Conservation (phyloP, 305 asterid genomes). For the Plantago coronopus region DNA sequence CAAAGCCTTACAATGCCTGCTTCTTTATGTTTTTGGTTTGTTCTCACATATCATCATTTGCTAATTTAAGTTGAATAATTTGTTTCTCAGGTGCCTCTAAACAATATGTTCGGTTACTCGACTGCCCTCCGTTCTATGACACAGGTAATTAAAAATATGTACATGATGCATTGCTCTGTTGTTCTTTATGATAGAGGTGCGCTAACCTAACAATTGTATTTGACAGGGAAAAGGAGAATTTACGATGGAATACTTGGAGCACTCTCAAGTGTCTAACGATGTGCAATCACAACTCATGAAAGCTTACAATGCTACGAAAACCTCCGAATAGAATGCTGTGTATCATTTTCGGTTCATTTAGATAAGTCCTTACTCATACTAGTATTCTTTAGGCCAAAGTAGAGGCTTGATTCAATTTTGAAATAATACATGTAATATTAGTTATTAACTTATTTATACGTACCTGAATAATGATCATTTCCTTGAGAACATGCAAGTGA, state of each 20-base stretch:
- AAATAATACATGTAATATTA: neutral
- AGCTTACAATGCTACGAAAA: conserved; percentile 54
- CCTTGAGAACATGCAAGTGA: no score
- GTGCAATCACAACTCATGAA: conserved; percentile 82
- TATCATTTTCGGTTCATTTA: conserved; percentile 9
- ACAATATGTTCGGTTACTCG: conserved; percentile 62
- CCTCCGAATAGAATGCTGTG: conserved; percentile 36
- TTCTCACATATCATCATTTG: conserved; percentile 5
- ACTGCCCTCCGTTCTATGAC: neutral
- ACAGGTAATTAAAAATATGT: no score
- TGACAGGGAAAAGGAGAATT: conserved; percentile 98
- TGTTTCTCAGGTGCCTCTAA: conserved; percentile 82
- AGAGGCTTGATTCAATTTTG: neutral
- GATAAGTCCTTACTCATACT: neutral
- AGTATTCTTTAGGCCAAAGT: neutral
- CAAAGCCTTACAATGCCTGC: conserved; percentile 10
- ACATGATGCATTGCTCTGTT: no score
- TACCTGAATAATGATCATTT: no score
- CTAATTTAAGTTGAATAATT: conserved; percentile 1
- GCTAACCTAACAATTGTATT: neutral
- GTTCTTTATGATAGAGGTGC: no score
- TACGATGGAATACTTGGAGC: conserved; percentile 93
- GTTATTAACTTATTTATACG: no score
- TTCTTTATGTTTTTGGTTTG: neutral
- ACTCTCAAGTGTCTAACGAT: conserved; percentile 75